phyloP scores from a whole-genome alignment of 2,329 filamentous ascomycete species.

The Scedosporium aurantiacum region DNA sequence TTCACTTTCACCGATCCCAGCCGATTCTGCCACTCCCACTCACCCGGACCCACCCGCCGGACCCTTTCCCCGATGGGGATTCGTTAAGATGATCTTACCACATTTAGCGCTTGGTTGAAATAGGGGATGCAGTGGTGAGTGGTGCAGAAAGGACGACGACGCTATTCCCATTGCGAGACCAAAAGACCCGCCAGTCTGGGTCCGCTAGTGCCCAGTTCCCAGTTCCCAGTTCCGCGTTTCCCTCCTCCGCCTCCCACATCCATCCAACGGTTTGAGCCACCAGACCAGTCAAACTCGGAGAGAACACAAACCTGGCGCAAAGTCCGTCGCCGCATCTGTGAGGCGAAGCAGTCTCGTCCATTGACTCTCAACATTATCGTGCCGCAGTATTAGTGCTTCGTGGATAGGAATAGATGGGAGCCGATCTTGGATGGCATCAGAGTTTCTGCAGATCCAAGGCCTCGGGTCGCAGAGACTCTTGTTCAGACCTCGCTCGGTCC shows the following conservation, averaged over 20 bases:
- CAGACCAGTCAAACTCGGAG: neutral
- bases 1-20: neutral
- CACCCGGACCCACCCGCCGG: neutral
- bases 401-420: no score
- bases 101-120: neutral
- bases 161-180: neutral
- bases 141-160: neutral
- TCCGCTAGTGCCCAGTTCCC: neutral
- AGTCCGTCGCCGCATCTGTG: no score
- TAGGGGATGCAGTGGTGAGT: neutral
- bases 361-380: no score
- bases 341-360: no score
- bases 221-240: no score
- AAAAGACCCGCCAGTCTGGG: neutral
- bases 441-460: neutral
- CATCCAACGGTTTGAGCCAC: neutral
- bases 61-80: neutral
- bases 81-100: neutral
- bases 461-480: no score
- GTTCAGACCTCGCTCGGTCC: neutral
- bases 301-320: neutral
- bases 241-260: neutral
- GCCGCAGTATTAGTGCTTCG: no score
- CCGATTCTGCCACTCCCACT: neutral
- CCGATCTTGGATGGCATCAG: neutral